Percentiles rank a stretch among this genome's conserved stretches.
Evolutionary conservation across 2,329 filamentous ascomycete genomes (phyloP).

Genomic region (Chaetomium strumarium): DNA sequence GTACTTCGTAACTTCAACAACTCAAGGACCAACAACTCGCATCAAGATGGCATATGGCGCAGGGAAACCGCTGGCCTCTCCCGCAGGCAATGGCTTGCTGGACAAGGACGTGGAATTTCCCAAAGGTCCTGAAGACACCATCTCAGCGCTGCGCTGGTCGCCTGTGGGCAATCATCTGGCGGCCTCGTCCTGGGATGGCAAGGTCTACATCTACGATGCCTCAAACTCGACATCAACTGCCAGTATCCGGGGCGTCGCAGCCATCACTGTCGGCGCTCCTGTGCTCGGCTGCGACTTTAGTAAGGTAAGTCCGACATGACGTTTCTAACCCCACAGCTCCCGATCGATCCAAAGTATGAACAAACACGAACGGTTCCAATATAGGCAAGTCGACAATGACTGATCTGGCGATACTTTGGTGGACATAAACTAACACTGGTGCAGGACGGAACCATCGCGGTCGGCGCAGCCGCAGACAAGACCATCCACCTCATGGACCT

Average conservation of each 20-base stretch:
- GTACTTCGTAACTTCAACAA: not conserved
- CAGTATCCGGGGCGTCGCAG: slow-evolving; percentile 23
- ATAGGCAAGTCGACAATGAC: slow-evolving; percentile 19
- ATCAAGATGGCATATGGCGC: slow-evolving; percentile 10
- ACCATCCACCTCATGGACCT: slow-evolving; percentile 29
- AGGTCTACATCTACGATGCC: slow-evolving; percentile 33
- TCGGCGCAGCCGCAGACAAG: slow-evolving; percentile 31
- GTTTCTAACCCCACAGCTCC: slow-evolving; percentile 28
- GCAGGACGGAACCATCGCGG: slow-evolving; percentile 31
- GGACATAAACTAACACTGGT: not conserved
- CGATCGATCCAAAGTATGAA: slow-evolving; percentile 21
- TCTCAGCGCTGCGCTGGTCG: slow-evolving; percentile 34
- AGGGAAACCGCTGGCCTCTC: not conserved
- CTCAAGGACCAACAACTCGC: not conserved
- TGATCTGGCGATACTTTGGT: not conserved
- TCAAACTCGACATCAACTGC: slow-evolving; percentile 20
- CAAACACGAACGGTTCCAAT: slow-evolving; percentile 19
- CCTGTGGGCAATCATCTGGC: slow-evolving; percentile 30
- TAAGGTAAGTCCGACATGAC: slow-evolving; percentile 31
- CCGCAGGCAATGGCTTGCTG: not conserved
- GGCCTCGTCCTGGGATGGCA: slow-evolving; percentile 33
- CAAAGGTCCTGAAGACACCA: slow-evolving; percentile 30
- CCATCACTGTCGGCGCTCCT: slow-evolving; percentile 26
- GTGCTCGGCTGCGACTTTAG: slow-evolving; percentile 34
- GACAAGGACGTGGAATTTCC: slow-evolving; percentile 25